Base-by-base conservation (phyloP, 2,329 filamentous ascomycete genomes). In the Tolypocladium pustulatum region DNA sequence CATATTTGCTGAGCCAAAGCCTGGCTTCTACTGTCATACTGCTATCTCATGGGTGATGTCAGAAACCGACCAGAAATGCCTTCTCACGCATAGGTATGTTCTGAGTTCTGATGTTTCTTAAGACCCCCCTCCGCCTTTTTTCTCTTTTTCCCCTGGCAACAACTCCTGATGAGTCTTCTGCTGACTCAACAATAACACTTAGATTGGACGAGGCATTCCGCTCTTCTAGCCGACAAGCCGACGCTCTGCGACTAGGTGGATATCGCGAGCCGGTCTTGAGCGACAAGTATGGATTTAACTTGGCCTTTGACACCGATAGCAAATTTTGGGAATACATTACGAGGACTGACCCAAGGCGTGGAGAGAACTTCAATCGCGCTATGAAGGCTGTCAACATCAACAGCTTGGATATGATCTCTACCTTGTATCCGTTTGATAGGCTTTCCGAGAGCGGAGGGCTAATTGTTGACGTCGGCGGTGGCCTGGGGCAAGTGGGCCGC, bases 281-380 rank as follows among this genome's bases (percentile, higher is more conserved):
- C 15, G 54, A 55, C 25, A 34, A 38, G 25, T 55, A 55, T 10
- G 54, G 54, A 17, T 55, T 55, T 15, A 55, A 55, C 32, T 12
- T 55, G n/a, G 54, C 54, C 8, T 55, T 55, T 27, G n/a, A 55
- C 20, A 38, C 32, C 36, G 32, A 38, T 8, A 43, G 25, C 17
- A 55, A 55, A 15, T 55, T 55, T 10, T 55, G 54, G 54, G 54
- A 55, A 27, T 38, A 55, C 38, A 55, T 55, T n/a, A 43, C 54
- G n/a, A 25, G 17, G 7, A 32, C 54, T 7, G 54, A 55, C 1
- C 36, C 54, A 4, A 34, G 12, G 20, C 54, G 54, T 37, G 54
- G 54, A 13, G 54, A 38, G 34, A 43, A 30, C 5, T 55, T 55
- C 54, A 55, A 55, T 25, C 54, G 54, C 25, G 54, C 54, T 2